A percentile compares a stretch with the other conserved stretches of the same genome.
These are phyloP conservation scores for Lentinus polychrous DNA, from an alignment of 1,284 basidiomycete genomes.

Conservation along the genomic window DNA sequence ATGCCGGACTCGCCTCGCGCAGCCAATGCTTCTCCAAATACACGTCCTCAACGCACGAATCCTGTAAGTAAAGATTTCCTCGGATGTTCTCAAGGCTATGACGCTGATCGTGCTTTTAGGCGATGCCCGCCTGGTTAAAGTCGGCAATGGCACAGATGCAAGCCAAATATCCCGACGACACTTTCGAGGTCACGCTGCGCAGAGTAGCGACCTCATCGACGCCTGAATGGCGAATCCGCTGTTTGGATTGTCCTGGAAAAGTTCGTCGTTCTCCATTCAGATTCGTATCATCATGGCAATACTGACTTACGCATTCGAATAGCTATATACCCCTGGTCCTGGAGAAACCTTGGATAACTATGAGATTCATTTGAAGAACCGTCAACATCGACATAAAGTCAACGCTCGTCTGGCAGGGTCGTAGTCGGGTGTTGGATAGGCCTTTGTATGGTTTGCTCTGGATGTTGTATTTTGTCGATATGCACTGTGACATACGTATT, in stretches of 20 bases:
- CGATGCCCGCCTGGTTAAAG: conserved; percentile 64
- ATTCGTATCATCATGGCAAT: conserved; percentile 8
- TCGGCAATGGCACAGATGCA: conserved; percentile 61
- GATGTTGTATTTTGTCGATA: no score
- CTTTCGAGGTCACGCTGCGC: conserved; percentile 70
- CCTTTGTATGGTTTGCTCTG: no score
- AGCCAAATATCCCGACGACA: conserved; percentile 74
- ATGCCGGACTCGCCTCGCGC: neutral
- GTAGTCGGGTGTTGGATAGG: no score
- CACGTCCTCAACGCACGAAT: neutral
- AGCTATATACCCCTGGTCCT: conserved; percentile 92
- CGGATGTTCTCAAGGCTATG: neutral
- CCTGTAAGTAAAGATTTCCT: neutral
- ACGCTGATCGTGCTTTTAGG: conserved; percentile 3
- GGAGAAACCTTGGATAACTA: conserved; percentile 89
- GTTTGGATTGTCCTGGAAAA: conserved; percentile 92
- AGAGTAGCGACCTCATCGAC: conserved; percentile 43
- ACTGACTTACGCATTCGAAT: conserved; percentile 12
- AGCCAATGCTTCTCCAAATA: conserved; percentile 1
- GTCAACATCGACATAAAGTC: conserved; percentile 59
- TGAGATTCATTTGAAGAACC: conserved; percentile 85
- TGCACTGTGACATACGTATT: no score
- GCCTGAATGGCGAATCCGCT: conserved; percentile 89
- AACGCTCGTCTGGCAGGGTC: conserved; percentile 26
- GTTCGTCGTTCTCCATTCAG: conserved; percentile 32